Evolutionary conservation across 2,329 filamentous ascomycete species (phyloP).

Genomic region (Didymella exigua): DNA sequence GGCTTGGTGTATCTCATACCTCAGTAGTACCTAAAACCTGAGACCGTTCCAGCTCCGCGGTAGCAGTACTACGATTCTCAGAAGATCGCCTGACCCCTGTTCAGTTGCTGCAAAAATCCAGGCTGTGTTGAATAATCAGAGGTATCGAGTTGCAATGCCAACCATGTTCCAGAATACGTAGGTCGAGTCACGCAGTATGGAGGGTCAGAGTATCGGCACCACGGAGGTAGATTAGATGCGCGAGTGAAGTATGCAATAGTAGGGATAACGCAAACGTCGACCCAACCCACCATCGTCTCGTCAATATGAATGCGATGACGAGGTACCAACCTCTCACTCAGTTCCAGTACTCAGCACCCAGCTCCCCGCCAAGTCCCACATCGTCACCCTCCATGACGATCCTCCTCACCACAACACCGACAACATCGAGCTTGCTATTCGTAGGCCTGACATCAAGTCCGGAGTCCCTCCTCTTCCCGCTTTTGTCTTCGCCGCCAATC

Average conservation of each 20-base stretch:
- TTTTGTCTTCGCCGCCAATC: slow-evolving; percentile 33
- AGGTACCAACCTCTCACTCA: slow-evolving; percentile 8
- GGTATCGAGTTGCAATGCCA: too few relatives aligned
- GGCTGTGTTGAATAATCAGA: too few relatives aligned
- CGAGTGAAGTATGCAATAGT: slow-evolving; percentile 2
- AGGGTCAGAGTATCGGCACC: too few relatives aligned
- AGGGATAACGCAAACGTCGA: not conserved
- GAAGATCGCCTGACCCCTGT: too few relatives aligned
- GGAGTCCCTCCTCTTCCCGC: slow-evolving; percentile 41
- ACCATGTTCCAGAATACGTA: too few relatives aligned
- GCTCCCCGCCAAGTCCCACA: slow-evolving; percentile 40
- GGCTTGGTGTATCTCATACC: too few relatives aligned
- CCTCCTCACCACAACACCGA: slow-evolving; percentile 42
- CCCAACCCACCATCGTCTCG: not conserved
- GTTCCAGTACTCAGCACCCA: slow-evolving; percentile 40
- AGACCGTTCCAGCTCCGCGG: too few relatives aligned
- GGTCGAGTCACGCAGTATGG: too few relatives aligned
- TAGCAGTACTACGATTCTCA: too few relatives aligned
- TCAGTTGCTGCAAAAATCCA: too few relatives aligned
- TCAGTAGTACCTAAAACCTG: too few relatives aligned
- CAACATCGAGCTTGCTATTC: slow-evolving; percentile 43
- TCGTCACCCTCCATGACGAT: slow-evolving; percentile 35
- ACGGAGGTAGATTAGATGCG: not conserved
- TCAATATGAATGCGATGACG: not conserved
- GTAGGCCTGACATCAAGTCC: slow-evolving; percentile 39